Evolutionary conservation across 305 asterid species (phyloP).

Genomic region (Plantago lanceolata): DNA sequence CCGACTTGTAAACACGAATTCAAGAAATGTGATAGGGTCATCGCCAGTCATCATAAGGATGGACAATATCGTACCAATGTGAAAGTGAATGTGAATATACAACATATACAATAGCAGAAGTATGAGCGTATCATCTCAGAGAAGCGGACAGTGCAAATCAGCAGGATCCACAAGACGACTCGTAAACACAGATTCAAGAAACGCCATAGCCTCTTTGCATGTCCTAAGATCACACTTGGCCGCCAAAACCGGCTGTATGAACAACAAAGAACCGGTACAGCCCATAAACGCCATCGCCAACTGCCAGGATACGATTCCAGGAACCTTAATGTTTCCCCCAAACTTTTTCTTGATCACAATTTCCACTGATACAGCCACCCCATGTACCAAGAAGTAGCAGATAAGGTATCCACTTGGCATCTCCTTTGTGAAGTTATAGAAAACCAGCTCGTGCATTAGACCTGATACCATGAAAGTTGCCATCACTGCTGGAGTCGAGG

Average conservation of each 20-base stretch:
- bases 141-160: constrained; percentile 34
- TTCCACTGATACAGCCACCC: constrained; percentile 32
- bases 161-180: constrained; percentile 31
- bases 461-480: constrained; percentile 52
- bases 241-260: constrained; percentile 50
- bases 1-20: too few relatives aligned
- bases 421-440: constrained; percentile 40
- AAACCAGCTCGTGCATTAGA: constrained; percentile 58
- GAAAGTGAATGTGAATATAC: too few relatives aligned
- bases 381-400: constrained; percentile 47
- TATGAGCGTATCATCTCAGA: too few relatives aligned
- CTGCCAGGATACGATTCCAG: constrained; percentile 32
- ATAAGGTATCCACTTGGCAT: constrained; percentile 39
- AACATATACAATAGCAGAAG: too few relatives aligned
- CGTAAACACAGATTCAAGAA: constrained; percentile 32
- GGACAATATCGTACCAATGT: too few relatives aligned
- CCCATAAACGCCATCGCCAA: constrained; percentile 33
- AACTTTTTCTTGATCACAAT: constrained; percentile 26
- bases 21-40: too few relatives aligned
- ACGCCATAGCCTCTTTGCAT: constrained; percentile 43
- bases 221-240: constrained; percentile 38
- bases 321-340: constrained; percentile 22
- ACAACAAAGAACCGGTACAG: constrained; percentile 45
- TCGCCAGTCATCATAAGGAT: too few relatives aligned
- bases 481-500: constrained; percentile 31